These are phyloP conservation scores for Penicillium manginii DNA, from an alignment of 495 filamentous ascomycete species.

Conservation along the genomic window DNA sequence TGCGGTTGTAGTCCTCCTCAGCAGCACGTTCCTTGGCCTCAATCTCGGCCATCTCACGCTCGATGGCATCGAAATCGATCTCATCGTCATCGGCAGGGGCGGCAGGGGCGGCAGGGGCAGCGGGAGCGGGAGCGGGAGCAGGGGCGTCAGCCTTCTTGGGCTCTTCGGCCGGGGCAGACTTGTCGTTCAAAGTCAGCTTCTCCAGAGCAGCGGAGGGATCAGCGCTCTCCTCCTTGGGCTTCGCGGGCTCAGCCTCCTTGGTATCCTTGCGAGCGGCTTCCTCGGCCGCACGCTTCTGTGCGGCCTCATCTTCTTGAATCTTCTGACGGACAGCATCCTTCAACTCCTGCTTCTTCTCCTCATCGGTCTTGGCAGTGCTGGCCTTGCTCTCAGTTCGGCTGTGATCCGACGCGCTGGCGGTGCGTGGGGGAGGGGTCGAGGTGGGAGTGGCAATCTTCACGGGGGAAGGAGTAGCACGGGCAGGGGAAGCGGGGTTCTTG, in stretches of 20 bases:
- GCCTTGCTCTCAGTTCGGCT: constrained; percentile 61
- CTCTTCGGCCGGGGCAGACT: constrained; percentile 41
- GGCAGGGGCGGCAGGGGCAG: constrained; percentile 32
- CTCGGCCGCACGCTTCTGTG: constrained; percentile 53
- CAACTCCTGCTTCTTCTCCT: constrained; percentile 72
- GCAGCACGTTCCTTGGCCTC: constrained; percentile 63
- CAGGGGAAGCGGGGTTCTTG: constrained; percentile 59
- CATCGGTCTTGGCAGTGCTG: constrained; percentile 58
- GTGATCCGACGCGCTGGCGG: constrained; percentile 59
- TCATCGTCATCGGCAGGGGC: constrained; percentile 52
- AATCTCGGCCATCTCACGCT: constrained; percentile 55
- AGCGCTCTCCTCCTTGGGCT: constrained; percentile 41
- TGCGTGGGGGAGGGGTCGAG: constrained; percentile 62
- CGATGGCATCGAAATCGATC: constrained; percentile 55
- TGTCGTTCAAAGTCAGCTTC: constrained; percentile 44
- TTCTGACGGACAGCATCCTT: constrained; percentile 67
- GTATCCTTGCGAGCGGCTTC: constrained; percentile 44
- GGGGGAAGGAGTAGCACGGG: constrained; percentile 57
- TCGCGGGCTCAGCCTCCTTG: constrained; percentile 30
- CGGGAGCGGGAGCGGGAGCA: constrained; percentile 16
- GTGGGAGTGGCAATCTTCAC: constrained; percentile 68
- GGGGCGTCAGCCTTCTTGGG: constrained; percentile 23
- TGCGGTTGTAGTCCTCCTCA: constrained; percentile 62
- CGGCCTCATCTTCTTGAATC: constrained; percentile 58
- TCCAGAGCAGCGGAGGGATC: constrained; percentile 40